Evolutionary conservation across 2,329 filamentous ascomycete species (phyloP), one percentile per base, ranked within the genome.

Genomic region (Exophiala dermatitidis): DNA sequence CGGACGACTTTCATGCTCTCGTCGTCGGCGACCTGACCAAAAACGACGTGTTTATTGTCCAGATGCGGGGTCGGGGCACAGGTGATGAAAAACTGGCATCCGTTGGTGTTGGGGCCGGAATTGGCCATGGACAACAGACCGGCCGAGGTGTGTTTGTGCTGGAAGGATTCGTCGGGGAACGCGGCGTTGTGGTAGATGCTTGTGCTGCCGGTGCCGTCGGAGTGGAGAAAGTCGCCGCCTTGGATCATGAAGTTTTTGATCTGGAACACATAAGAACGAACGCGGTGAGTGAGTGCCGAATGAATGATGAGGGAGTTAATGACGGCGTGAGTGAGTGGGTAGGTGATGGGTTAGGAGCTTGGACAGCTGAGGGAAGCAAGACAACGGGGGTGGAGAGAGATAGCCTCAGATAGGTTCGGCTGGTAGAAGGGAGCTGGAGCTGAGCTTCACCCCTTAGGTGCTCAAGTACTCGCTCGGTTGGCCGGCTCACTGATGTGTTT

Each of bases 221-320:
- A 88, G 65, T 95, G 90, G 58, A 95, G 75, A 69, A 97, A 97
- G 71, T 98, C 93, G 50, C 93, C 93, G 43, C 91, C 91, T 71
- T 98, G 93, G 65, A 93, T 87, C 91, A 97, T 97, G 74, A 97
- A 96, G 65, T 88, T 86, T 72, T 87, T 88, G 69, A 96, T 95
- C 88, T 94, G 60, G 8, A 42, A 6, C 6, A 42, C 38, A 42
- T 36, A n/a, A 36, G n/a, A 36, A 36, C n/a, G 33, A 36, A 36
- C 19, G 19, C 19, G 19, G 19, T 19, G 19, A 19, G 19, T 19
- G 19, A 19, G 19, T 19, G 19, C 19, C 19, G 19, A 19, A 19
- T 19, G 19, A 19, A 19, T 19, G 19, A 19, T 19, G 19, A 19
- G 19, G 19, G 19, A 19, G 19, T 19, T 19, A 19, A 19, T 19